Conservation (phyloP, 2,329 filamentous ascomycete genomes). For the Aspergillus glaucus region DNA sequence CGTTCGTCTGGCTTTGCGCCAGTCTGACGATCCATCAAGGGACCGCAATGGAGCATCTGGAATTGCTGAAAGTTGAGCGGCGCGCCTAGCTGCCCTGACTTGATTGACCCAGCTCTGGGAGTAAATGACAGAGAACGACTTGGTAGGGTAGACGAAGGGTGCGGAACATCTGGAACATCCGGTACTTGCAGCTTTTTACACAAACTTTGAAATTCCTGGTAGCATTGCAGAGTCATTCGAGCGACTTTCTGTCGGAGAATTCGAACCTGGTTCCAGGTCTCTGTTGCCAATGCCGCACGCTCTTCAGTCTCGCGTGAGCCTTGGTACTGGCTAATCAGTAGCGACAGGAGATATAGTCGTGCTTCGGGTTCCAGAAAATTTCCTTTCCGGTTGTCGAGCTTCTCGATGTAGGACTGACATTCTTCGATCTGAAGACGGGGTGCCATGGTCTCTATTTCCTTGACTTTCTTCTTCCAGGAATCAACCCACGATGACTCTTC, state of each 20-base stretch:
- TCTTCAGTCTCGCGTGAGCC: neutral
- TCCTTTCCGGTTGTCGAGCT: neutral
- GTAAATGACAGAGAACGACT: neutral
- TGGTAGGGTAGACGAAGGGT: neutral
- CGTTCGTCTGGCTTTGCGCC: slow-evolving; percentile 54
- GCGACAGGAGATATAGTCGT: slow-evolving; percentile 1
- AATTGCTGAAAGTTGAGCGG: slow-evolving; percentile 41
- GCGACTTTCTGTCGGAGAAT: neutral
- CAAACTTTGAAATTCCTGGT: neutral
- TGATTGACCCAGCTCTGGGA: neutral
- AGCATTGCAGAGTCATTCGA: neutral
- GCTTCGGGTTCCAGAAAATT: neutral
- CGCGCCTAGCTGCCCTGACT: neutral
- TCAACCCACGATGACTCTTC: neutral
- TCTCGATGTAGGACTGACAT: neutral
- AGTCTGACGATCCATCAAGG: slow-evolving; percentile 66
- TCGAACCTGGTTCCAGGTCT: slow-evolving; percentile 1
- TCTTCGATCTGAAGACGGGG: neutral
- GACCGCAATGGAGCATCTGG: slow-evolving; percentile 61
- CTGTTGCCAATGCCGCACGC: neutral
- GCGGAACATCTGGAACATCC: neutral
- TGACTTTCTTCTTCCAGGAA: neutral
- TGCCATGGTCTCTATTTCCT: neutral
- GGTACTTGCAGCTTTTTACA: neutral
- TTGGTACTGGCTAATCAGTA: neutral